Evolutionary conservation across 108 stramenopile genomes (phyloP), one percentile per base, ranked within the genome.

Genomic region (Cyclotella kingstonii): DNA sequence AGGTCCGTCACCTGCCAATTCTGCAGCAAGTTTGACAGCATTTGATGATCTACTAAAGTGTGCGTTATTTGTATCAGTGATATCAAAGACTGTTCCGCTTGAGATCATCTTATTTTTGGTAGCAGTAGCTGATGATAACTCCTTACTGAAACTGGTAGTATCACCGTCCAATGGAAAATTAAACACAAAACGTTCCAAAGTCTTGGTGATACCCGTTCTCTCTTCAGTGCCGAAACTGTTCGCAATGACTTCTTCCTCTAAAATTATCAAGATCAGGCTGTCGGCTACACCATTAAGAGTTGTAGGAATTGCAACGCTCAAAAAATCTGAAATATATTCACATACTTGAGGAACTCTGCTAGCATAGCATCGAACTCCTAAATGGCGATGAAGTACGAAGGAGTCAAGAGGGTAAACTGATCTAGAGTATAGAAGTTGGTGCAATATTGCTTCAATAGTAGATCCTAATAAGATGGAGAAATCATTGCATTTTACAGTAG

Each of bases 301-400:
- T 28, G 50, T 34, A 14, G 78, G 78, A 21, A 74, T 39, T 22
- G 78, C 78, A 30, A 79, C 62, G 29, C 39, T 52, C 35, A 79
- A 64, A 41, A 75, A 75, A 22, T 70, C 52, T 7, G 43, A 19
- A 41, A 79, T 64, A 55, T 79, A 79, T 14, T 70, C 68, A 0
- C 64, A 19, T 11, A 79, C 68, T 14, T 46, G 43, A 1, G 78
- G 78, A 5, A 75, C 62, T 11, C 73, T 60, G 27, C 45, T 56
- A 12, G 73, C 68, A 36, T 75, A 68, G 47, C 68, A 79, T 46
- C 65, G 58, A 5, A 79, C 78, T 4, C 73, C 73, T 29, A 75
- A 65, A 35, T 66, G 58, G 4, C 78, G 67, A 23, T 63, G 54
- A 4, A 70, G 29, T 28, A 67, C 45, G 55, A 74, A 79, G 41